Evolutionary conservation across 148 eudicot species (phyloP).

Genomic region (Vaccinium vitisidaea): DNA sequence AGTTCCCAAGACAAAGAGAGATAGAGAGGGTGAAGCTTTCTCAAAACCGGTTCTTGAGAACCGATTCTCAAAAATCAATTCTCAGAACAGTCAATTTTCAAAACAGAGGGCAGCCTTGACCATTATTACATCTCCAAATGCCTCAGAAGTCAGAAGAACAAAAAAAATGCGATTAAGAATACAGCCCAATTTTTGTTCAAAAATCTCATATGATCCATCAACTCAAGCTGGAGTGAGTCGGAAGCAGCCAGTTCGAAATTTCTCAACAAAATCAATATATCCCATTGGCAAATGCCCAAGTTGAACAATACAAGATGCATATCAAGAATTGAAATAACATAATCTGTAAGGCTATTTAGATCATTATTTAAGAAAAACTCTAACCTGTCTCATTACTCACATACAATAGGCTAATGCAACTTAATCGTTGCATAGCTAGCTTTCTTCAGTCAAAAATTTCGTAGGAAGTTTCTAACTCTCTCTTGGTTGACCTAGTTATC

Average conservation of each 20-base stretch:
- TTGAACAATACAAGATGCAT: not conserved
- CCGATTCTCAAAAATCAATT: too few relatives aligned
- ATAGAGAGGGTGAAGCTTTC: too few relatives aligned
- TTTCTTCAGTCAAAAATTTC: conserved; percentile 12
- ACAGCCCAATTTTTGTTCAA: not conserved
- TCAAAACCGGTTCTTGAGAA: too few relatives aligned
- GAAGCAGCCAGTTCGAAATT: not conserved
- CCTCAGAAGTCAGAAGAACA: not conserved
- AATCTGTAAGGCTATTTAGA: not conserved
- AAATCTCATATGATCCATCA: not conserved
- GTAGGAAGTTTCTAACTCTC: not conserved
- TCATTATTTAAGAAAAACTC: not conserved
- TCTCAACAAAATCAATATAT: not conserved
- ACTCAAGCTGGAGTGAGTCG: not conserved
- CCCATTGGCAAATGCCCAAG: not conserved
- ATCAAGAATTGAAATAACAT: not conserved
- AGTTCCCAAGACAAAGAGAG: too few relatives aligned
- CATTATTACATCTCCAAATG: not conserved
- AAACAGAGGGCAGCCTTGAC: not conserved
- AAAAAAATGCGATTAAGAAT: not conserved
- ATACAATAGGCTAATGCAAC: not conserved
- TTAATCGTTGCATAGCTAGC: not conserved
- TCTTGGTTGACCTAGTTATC: conserved; percentile 28
- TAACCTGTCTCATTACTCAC: not conserved
- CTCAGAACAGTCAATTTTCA: too few relatives aligned